Evolutionary conservation across 306 rosid genomes (phyloP).

Genomic region (Corylus americana): DNA sequence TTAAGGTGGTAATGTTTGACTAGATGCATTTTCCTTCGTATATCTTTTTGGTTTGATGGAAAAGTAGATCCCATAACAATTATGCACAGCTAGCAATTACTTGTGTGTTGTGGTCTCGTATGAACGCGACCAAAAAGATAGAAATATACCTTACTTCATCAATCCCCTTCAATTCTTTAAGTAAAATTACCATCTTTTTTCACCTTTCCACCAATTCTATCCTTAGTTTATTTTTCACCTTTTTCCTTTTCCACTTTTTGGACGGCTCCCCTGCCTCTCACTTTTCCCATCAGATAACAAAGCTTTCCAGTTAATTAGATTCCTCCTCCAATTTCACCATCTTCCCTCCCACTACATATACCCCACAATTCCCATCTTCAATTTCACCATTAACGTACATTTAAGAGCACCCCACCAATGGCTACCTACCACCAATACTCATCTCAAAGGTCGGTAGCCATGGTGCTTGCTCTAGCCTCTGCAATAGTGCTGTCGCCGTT

Average conservation of each 20-base stretch:
- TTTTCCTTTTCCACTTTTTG: slow-evolving; percentile 57
- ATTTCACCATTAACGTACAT: not conserved
- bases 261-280: slow-evolving; percentile 54
- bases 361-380: slow-evolving; percentile 13
- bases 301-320: slow-evolving; percentile 47
- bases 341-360: slow-evolving; percentile 41
- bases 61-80: not conserved
- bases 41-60: too few relatives aligned
- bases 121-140: slow-evolving; percentile 40
- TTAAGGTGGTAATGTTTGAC: too few relatives aligned
- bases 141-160: slow-evolving; percentile 66
- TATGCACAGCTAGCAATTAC: slow-evolving; percentile 32
- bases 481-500: slow-evolving; percentile 71
- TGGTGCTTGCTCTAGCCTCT: slow-evolving; percentile 66
- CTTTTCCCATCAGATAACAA: slow-evolving; percentile 39
- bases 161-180: not conserved
- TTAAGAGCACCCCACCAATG: slow-evolving; percentile 35
- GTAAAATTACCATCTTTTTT: slow-evolving; percentile 10
- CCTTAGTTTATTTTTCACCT: slow-evolving; percentile 22
- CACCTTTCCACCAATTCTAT: slow-evolving; percentile 26
- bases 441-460: slow-evolving; percentile 74
- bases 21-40: too few relatives aligned
- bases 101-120: slow-evolving; percentile 5
- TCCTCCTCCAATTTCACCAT: slow-evolving; percentile 47
- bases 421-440: slow-evolving; percentile 41